Base-by-base conservation (phyloP, 2,329 filamentous ascomycete species). In the Botryosphaeria dothidea region DNA sequence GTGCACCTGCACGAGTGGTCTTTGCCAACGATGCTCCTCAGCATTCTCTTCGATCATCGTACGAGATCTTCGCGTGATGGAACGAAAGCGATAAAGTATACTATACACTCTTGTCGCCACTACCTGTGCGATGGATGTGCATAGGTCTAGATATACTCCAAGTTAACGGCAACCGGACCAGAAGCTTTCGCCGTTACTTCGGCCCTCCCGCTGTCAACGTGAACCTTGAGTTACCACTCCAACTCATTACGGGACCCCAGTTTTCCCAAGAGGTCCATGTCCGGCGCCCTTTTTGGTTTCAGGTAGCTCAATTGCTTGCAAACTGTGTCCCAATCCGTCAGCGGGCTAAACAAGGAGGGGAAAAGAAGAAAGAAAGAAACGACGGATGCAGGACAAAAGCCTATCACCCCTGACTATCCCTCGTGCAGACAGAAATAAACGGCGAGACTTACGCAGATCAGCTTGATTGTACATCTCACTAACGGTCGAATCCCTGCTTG, bases 391-490 rank as follows among this genome's bases (percentile, higher is more conserved):
- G 34, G 8, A 13, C 17, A 34, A 31, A 13, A 27, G 13, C 5
- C 8, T 51, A 5, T 7, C 23, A 51, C 3, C 15, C 36, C 15
- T 36, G 21, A 7, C 9, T 7, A 13, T n/a, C 4, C 17, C 17
- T 52, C 49, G 17, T 34, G 29, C 15, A 52, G 31, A 19, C n/a
- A 19, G 41, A n/a, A 1, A 19, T 27, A 2, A 9, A 54, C 7
- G 21, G 36, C 5, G 25, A 19, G 13, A 67, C 68, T 56, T 65
- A 71, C 70, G 45, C 46, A 68, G 66, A 64, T 72, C 71, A 9
- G 69, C 71, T 57, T 58, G 68, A 27, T 66, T 68, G 60, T 68
- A 71, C 27, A 62, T 66, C 23, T 67, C 66, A 51, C 71, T 71
- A 19, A 57, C 63, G n/a, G 62, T 62, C 8, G 66, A 57, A 17